Base-by-base conservation (phyloP, 2,329 filamentous ascomycete genomes). In the Aureobasidium melanogenum region DNA sequence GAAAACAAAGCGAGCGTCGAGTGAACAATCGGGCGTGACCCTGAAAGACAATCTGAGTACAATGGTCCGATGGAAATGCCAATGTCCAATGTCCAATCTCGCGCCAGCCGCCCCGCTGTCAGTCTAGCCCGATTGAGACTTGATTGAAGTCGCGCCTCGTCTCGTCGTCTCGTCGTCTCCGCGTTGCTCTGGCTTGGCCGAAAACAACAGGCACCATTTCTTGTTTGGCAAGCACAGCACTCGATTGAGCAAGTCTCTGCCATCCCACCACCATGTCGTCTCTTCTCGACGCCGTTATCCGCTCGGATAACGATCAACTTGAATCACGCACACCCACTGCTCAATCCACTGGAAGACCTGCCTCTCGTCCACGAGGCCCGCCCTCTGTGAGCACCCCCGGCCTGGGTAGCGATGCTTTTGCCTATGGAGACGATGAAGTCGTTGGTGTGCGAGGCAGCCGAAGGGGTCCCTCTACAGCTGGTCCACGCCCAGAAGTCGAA, bases 391-490 rank as follows among this genome's bases (percentile, higher is more conserved):
- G 79, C 70, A 77, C 72, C n/a, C 54, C 54, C 5, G 79, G 76
- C 64, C 72, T 76, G 57, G 72, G 77, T 63, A 81, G 84, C 69
- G 84, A 87, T 68, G 75, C 78, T 57, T 80, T 84, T 65, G 80
- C 36, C 14, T 83, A 84, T 61, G 77, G 82, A 32, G 84, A 87
- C 66, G 84, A 87, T 67, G 82, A 86, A 65, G 74, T 86, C 4
- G 80, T 84, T 14, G 83, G 81, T 19, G 71, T 77, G 24, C 77
- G 79, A 66, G 77, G 78, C n/a, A 76, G 79, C 61, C 69, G 74
- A 41, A 75, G 74, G 62, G 47, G 48, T 24, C 48, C 59, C 1
- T 66, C 69, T 26, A 66, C 72, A 43, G 72, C 78, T 63, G 73
- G 72, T 0, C 78, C 80, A 61, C 79, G 81, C 10, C 73, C 77